A percentile compares a stretch with the other conserved stretches of the same genome.
These are phyloP conservation scores for Mycena polygramma DNA, from an alignment of 768 basidiomycete species.

Conservation along the genomic window DNA sequence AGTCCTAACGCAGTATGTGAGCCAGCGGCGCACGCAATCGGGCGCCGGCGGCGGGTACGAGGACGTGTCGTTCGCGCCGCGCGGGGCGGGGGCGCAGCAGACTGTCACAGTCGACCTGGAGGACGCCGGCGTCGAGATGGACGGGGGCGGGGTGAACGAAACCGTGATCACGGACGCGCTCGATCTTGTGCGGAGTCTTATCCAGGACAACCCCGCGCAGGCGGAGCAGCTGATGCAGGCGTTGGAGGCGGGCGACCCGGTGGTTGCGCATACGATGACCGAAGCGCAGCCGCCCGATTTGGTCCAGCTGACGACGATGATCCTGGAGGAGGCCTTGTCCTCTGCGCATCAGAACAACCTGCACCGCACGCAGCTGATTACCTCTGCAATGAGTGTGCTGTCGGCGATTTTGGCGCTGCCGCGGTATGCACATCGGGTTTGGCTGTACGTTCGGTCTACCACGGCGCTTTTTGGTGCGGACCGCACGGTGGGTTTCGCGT, in stretches of 20 bases:
- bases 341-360: conserved; percentile 56
- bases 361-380: conserved; percentile 74
- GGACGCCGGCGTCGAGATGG: conserved; percentile 81
- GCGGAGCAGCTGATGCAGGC: conserved; percentile 76
- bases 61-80: conserved; percentile 67
- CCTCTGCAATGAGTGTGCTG: conserved; percentile 86
- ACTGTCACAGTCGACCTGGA: conserved; percentile 65
- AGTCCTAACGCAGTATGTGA: conserved; percentile 81
- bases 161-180: conserved; percentile 77
- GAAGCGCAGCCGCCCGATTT: conserved; percentile 75
- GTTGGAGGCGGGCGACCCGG: conserved; percentile 69
- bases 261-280: conserved; percentile 64
- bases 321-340: conserved; percentile 83
- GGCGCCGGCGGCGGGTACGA: conserved; percentile 59
- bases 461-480: conserved; percentile 81
- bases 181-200: conserved; percentile 83
- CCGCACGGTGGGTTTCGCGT: conserved; percentile 66
- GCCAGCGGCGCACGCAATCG: conserved; percentile 62
- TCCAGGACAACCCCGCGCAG: conserved; percentile 76
- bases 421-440: conserved; percentile 84
- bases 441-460: conserved; percentile 89
- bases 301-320: conserved; percentile 84
- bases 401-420: conserved; percentile 82
- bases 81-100: conserved; percentile 49
- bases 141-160: conserved; percentile 68